These are phyloP conservation scores for Trichoderma sp. DNA, from an alignment of 2,329 filamentous ascomycete genomes.

Conservation along the genomic window DNA sequence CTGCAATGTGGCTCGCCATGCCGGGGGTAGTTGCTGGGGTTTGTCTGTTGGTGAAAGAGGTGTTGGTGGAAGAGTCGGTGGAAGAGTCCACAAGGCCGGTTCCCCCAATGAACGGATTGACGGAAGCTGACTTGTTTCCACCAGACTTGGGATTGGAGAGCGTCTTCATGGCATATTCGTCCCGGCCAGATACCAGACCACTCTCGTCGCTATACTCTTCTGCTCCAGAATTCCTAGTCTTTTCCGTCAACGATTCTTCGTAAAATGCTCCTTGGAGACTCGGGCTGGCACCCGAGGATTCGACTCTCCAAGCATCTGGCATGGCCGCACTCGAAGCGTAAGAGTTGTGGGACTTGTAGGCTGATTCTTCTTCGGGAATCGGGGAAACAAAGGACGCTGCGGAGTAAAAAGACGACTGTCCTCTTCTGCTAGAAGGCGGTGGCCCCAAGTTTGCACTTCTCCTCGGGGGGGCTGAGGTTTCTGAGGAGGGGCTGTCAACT, in stretches of 20 bases:
- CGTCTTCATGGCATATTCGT: neutral
- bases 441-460: constrained; percentile 56
- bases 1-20: constrained; percentile 21
- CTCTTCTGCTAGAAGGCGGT: constrained; percentile 58
- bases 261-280: constrained; percentile 47
- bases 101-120: constrained; percentile 11
- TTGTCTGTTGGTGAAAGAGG: constrained; percentile 32
- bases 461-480: constrained; percentile 30
- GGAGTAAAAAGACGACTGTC: constrained; percentile 63
- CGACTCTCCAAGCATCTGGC: constrained; percentile 62
- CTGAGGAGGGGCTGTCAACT: constrained; percentile 25
- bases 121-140: neutral
- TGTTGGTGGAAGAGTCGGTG: constrained; percentile 43
- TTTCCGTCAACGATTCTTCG: constrained; percentile 49
- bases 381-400: constrained; percentile 67
- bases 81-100: constrained; percentile 44
- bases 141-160: neutral
- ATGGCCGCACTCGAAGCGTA: constrained; percentile 71
- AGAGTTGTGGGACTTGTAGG: constrained; percentile 57
- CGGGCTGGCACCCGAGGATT: constrained; percentile 42
- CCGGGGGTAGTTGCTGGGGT: constrained; percentile 21
- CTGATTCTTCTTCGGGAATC: constrained; percentile 68
- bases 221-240: constrained; percentile 32
- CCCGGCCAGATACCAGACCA: neutral
- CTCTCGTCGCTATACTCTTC: constrained; percentile 12